Conservation (phyloP, 495 filamentous ascomycete genomes). For the Daldinia bambusicola region DNA sequence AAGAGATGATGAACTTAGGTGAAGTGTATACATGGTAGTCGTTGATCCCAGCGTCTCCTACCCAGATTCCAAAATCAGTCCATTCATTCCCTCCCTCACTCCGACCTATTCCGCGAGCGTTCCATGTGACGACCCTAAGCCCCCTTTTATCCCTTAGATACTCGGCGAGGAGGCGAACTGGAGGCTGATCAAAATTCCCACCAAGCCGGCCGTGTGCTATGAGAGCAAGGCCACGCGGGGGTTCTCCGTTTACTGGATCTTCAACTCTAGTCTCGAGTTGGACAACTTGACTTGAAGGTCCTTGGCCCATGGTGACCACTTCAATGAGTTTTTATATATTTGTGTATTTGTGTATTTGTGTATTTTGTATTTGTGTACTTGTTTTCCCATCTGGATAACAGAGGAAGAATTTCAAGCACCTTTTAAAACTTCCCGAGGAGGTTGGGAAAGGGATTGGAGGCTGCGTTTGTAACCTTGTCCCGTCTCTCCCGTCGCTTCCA, state of each 20-base stretch:
- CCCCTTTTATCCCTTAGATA: constrained; percentile 33
- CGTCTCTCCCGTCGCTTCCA: neutral
- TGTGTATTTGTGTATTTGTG: neutral
- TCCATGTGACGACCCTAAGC: constrained; percentile 77
- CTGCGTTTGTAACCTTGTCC: neutral
- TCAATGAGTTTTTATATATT: neutral
- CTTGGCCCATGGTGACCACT: constrained; percentile 33
- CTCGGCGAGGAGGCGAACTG: constrained; percentile 39
- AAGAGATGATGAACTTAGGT: neutral
- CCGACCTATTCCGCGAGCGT: constrained; percentile 74
- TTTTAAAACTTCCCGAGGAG: neutral
- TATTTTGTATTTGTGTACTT: neutral
- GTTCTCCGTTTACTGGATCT: constrained; percentile 21
- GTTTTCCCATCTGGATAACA: neutral
- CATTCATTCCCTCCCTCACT: constrained; percentile 76
- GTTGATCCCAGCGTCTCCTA: constrained; percentile 28
- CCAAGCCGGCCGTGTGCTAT: constrained; percentile 38
- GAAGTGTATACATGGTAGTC: constrained; percentile 36
- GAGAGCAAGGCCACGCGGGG: constrained; percentile 36
- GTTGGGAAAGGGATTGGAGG: neutral
- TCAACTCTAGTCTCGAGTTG: constrained; percentile 45
- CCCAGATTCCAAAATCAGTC: constrained; percentile 59
- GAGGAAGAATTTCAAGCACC: neutral
- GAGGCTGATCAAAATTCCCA: constrained; percentile 37
- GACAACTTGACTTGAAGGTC: constrained; percentile 27